Percentiles rank a stretch among this genome's conserved stretches.
Evolutionary conservation across 2,329 filamentous ascomycete species (phyloP).

Genomic region (Fusarium sp.): DNA sequence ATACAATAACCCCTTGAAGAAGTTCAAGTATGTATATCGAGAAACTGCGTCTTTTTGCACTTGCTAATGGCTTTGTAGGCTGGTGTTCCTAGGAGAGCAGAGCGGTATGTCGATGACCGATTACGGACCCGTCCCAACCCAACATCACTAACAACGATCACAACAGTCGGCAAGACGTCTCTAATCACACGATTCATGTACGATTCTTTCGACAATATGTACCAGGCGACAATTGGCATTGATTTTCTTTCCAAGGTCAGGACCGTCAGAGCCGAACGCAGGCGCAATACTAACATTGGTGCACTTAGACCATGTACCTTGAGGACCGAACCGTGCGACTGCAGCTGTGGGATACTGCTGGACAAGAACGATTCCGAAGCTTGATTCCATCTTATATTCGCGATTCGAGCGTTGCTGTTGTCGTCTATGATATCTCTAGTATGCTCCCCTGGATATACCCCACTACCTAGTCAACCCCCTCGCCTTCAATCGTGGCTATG

Average conservation of each 20-base stretch:
- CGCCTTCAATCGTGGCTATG: conserved; percentile 23
- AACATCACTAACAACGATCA: conserved; percentile 46
- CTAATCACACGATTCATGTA: conserved; percentile 99
- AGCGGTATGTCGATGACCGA: conserved; percentile 77
- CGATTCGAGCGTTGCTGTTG: conserved; percentile 96
- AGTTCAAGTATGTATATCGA: conserved; percentile 84
- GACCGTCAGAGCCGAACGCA: conserved; percentile 16
- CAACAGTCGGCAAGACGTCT: conserved; percentile 94
- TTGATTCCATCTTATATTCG: conserved; percentile 98
- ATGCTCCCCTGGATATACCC: conserved; percentile 46
- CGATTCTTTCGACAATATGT: conserved; percentile 99
- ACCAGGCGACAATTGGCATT: conserved; percentile 99
- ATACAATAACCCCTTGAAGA: conserved; percentile 99
- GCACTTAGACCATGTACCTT: conserved; percentile 89
- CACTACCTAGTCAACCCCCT: conserved; percentile 33
- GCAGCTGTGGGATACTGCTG: conserved; percentile 98
- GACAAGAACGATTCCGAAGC: conserved; percentile 96
- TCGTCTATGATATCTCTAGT: conserved; percentile 99
- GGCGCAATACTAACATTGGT: conserved; percentile 37
- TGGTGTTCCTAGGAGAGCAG: conserved; percentile 98
- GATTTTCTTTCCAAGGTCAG: conserved; percentile 97
- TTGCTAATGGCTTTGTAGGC: conserved; percentile 64
- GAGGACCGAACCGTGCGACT: conserved; percentile 97
- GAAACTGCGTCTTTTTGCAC: background rate
- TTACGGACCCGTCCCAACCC: conserved; percentile 32